phyloP scores from a whole-genome alignment of 805 yeast genomes.

The Saccharomycopsis selenospora region DNA sequence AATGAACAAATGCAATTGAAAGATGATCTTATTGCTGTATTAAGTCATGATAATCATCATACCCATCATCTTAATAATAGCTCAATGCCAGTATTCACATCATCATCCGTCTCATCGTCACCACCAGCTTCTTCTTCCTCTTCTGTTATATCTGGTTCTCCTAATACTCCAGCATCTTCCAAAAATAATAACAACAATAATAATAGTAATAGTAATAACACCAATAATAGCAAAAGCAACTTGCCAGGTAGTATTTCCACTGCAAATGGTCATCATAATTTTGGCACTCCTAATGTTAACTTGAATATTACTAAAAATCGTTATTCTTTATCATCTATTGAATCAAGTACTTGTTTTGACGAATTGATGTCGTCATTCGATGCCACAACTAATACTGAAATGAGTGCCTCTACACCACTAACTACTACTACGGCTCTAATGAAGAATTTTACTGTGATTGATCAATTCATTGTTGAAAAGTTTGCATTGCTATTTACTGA shows the following conservation, averaged over 20 bases:
- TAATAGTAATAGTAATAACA: no score
- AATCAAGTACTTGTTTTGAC: neutral
- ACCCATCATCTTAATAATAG: neutral
- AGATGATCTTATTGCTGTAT: constrained; percentile 15
- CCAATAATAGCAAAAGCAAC: no score
- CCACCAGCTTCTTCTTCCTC: neutral
- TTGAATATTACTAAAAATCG: neutral
- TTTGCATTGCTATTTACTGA: neutral
- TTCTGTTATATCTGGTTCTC: neutral
- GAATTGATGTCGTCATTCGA: neutral
- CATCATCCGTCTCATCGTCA: neutral
- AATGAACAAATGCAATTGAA: constrained; percentile 11
- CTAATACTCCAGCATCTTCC: neutral
- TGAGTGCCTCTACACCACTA: neutral
- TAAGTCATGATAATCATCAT: neutral
- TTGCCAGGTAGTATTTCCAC: no score
- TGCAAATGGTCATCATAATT: no score
- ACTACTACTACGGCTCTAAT: neutral
- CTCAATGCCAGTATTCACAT: neutral
- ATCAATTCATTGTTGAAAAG: neutral
- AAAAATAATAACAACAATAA: neutral
- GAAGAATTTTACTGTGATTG: neutral
- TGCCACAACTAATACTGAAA: neutral
- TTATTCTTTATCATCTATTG: neutral
- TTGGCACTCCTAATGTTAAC: no score